Percentiles rank a stretch among this genome's conserved stretches.
phyloP scores from a whole-genome alignment of 768 basidiomycete genomes.

The Kwoniella botswanensis region DNA sequence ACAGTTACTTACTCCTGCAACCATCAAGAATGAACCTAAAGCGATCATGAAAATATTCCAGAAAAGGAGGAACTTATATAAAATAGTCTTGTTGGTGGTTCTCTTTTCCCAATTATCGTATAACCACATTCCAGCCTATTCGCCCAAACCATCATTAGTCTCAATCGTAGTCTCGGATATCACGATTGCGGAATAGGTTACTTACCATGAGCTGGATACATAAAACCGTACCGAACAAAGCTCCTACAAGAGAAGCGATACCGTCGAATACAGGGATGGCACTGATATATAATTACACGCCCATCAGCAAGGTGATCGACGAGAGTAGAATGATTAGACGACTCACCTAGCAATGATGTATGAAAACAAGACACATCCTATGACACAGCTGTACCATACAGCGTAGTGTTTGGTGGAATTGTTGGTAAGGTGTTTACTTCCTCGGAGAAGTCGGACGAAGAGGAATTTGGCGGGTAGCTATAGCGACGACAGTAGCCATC shows the following conservation, averaged over 20 bases:
- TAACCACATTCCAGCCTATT: slow-evolving; percentile 48
- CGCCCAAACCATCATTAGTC: background rate
- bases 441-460: slow-evolving; percentile 46
- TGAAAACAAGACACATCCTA: slow-evolving; percentile 16
- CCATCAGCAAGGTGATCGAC: background rate
- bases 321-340: background rate
- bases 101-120: slow-evolving; percentile 33
- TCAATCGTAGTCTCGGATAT: background rate
- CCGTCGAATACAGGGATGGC: slow-evolving; percentile 51
- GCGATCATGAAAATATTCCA: slow-evolving; percentile 12
- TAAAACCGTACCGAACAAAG: slow-evolving; percentile 45
- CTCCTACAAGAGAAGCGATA: slow-evolving; percentile 44
- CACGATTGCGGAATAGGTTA: background rate
- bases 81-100: background rate
- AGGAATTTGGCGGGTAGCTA: slow-evolving; percentile 28
- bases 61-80: background rate
- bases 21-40: slow-evolving; percentile 22
- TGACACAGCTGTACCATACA: slow-evolving; percentile 33
- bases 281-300: background rate
- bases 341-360: slow-evolving; percentile 20
- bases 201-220: slow-evolving; percentile 35
- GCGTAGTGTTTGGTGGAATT: slow-evolving; percentile 36
- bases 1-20: slow-evolving; percentile 15
- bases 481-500: too few species aligned
- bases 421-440: slow-evolving; percentile 32